These are phyloP conservation scores for Trichoderma harzianum DNA, from an alignment of 2,329 filamentous ascomycete species.

Conservation along the genomic window DNA sequence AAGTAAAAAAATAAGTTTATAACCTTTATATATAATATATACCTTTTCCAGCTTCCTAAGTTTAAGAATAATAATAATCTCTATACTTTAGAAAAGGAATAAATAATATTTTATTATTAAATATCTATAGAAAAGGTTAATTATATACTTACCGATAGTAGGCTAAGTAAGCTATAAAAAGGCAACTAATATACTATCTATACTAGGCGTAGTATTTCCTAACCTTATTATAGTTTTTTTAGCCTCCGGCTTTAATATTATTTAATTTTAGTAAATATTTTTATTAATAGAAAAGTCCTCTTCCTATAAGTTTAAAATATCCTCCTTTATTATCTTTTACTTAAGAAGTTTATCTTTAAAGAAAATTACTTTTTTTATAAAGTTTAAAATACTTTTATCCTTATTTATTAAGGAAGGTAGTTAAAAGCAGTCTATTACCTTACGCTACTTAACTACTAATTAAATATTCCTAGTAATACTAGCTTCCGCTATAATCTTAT, in stretches of 20 bases:
- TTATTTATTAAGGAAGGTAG: background rate
- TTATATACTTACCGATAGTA: too few relatives aligned
- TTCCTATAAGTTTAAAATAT: too few relatives aligned
- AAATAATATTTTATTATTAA: too few relatives aligned
- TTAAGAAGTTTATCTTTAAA: too few relatives aligned
- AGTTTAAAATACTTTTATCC: background rate
- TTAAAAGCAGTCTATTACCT: background rate
- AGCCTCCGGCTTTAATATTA: background rate
- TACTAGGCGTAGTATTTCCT: background rate
- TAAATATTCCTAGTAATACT: background rate
- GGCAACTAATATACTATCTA: too few relatives aligned
- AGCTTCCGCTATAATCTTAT: background rate
- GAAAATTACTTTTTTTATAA: too few relatives aligned
- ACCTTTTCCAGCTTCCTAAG: background rate
- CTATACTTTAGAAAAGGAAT: too few relatives aligned
- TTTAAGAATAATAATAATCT: background rate
- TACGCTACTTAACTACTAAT: background rate
- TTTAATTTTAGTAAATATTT: too few relatives aligned
- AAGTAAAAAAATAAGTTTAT: background rate
- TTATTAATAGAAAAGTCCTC: too few relatives aligned
- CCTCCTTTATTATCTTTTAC: too few relatives aligned
- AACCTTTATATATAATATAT: background rate
- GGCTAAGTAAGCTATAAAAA: too few relatives aligned
- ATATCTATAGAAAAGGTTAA: too few relatives aligned
- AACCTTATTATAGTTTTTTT: background rate